A percentile compares a stretch with the other conserved stretches of the same genome.
These are phyloP conservation scores for Penicillium sp. DNA, from an alignment of 2,329 filamentous ascomycete genomes.

Conservation along the genomic window DNA sequence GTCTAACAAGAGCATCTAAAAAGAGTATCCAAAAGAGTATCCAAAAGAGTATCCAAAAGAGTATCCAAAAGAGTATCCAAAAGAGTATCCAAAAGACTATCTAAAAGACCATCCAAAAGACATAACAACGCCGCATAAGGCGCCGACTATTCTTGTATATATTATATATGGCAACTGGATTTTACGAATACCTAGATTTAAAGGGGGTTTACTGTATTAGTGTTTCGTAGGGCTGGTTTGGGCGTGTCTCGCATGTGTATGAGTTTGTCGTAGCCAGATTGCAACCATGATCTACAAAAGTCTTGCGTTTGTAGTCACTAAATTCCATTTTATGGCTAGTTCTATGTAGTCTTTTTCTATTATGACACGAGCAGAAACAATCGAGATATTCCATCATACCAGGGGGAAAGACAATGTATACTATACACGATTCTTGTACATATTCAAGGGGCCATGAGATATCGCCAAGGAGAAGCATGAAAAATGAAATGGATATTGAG, in stretches of 20 bases:
- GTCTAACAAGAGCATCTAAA: too few species aligned
- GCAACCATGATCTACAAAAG: neutral
- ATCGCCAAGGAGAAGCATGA: neutral
- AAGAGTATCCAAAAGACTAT: too few species aligned
- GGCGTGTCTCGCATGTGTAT: neutral
- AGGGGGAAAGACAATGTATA: neutral
- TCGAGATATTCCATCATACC: too few species aligned
- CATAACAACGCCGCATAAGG: too few species aligned
- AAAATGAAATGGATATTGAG: conserved; percentile 21
- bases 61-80: too few species aligned
- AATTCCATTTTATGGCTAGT: neutral
- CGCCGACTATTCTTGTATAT: too few species aligned
- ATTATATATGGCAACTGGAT: too few species aligned
- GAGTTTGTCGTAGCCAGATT: neutral
- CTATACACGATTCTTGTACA: neutral
- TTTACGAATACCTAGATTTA: too few species aligned
- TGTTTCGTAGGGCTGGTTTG: neutral
- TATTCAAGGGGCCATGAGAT: neutral
- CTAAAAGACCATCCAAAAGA: too few species aligned
- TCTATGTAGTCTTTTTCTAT: neutral
- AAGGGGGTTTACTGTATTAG: neutral
- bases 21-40: too few species aligned
- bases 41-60: too few species aligned
- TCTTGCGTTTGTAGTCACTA: neutral
- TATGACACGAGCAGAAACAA: neutral